Evolutionary conservation across 2,329 filamentous ascomycete genomes (phyloP).

Genomic region (Aspergillus fischeri): DNA sequence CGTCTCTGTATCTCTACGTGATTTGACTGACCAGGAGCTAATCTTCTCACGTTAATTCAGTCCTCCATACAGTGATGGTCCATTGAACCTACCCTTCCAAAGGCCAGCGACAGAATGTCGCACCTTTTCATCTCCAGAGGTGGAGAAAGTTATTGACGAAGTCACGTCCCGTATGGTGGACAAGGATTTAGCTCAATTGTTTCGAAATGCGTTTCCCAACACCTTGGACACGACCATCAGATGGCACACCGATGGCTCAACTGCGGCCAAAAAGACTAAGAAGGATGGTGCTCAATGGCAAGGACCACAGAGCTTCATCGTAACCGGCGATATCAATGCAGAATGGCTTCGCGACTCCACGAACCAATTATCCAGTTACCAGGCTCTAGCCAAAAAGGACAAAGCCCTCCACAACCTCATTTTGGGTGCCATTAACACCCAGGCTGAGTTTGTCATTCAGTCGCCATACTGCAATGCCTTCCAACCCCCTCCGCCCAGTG

Average conservation of each 20-base stretch:
- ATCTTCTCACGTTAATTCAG: slow-evolving; percentile 42
- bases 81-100: slow-evolving; percentile 77
- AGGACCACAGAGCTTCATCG: slow-evolving; percentile 86
- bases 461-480: slow-evolving; percentile 98
- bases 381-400: slow-evolving; percentile 77
- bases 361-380: slow-evolving; percentile 90
- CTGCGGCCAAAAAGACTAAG: slow-evolving; percentile 30
- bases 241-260: slow-evolving; percentile 70
- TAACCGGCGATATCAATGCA: slow-evolving; percentile 87
- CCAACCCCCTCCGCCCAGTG: slow-evolving; percentile 83
- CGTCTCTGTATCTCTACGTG: not conserved
- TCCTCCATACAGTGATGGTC: slow-evolving; percentile 73
- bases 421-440: slow-evolving; percentile 90
- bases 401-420: slow-evolving; percentile 73
- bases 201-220: slow-evolving; percentile 93
- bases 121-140: slow-evolving; percentile 80
- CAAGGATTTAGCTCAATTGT: slow-evolving; percentile 82
- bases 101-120: slow-evolving; percentile 76
- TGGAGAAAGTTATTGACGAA: slow-evolving; percentile 83
- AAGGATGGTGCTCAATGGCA: slow-evolving; percentile 65
- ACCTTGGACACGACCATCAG: slow-evolving; percentile 85
- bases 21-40: not conserved
- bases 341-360: slow-evolving; percentile 91
- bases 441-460: slow-evolving; percentile 89
- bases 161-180: slow-evolving; percentile 76